Percentiles rank a stretch among this genome's conserved stretches.
phyloP scores from a whole-genome alignment of 2,329 filamentous ascomycete genomes.

The Apiospora pterosperma region DNA sequence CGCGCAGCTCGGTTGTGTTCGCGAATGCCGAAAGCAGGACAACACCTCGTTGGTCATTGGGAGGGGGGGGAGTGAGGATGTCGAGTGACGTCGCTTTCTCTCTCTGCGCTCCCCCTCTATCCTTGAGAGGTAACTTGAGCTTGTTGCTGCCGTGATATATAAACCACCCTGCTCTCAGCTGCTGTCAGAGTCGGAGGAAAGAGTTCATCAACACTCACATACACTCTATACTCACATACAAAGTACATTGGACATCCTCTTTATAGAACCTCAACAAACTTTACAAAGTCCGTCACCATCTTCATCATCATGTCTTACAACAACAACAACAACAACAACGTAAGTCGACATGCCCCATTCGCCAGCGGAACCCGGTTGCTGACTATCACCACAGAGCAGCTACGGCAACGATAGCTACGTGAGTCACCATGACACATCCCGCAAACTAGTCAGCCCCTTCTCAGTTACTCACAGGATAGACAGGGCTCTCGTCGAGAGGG shows the following conservation, averaged over 20 bases:
- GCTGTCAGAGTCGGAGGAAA: too few relatives aligned
- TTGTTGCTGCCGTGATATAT: not conserved
- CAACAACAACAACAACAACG: constrained; percentile 38
- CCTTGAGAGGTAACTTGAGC: not conserved
- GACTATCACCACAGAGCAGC: constrained; percentile 3
- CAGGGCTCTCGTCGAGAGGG: not conserved
- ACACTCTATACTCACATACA: not conserved
- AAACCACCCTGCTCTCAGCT: not conserved
- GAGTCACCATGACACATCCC: not conserved
- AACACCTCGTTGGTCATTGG: not conserved
- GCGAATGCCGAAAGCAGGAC: not conserved
- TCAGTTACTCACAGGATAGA: not conserved
- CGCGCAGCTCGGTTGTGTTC: not conserved
- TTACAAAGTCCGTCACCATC: not conserved
- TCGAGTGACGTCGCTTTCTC: not conserved
- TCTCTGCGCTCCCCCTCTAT: not conserved
- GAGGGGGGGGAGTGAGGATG: not conserved
- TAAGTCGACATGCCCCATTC: constrained; percentile 14
- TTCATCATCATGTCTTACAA: constrained; percentile 40
- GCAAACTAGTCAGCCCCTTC: not conserved
- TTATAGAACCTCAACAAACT: not conserved
- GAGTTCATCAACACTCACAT: not conserved
- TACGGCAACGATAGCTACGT: constrained; percentile 8
- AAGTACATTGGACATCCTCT: not conserved
- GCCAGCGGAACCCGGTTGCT: not conserved